These are phyloP conservation scores for Diophrys appendiculata DNA, from an alignment of 73 alveolate genomes.

Conservation along the genomic window DNA sequence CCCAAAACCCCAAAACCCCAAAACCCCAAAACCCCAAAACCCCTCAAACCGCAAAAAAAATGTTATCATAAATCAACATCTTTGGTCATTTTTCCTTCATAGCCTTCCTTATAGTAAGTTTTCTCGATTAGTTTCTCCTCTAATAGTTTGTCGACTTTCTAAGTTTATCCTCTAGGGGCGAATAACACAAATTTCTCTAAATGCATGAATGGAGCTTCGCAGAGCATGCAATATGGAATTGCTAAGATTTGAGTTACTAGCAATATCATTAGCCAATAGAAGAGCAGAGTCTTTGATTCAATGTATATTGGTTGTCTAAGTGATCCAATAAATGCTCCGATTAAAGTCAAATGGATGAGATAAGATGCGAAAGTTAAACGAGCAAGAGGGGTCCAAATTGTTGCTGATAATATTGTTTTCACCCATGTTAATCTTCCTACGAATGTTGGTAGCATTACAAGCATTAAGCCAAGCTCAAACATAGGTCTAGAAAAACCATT, in stretches of 20 bases:
- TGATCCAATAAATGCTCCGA: neutral
- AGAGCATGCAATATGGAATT: constrained; percentile 1
- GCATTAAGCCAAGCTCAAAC: constrained; percentile 31
- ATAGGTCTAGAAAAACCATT: constrained; percentile 26
- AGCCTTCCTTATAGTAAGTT: no score
- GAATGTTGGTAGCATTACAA: constrained; percentile 28
- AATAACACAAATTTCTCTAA: constrained; percentile 3
- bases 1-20: no score
- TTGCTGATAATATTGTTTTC: constrained; percentile 20
- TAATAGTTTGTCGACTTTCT: neutral
- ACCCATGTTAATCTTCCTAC: constrained; percentile 24
- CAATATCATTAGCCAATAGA: neutral
- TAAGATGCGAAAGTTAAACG: constrained; percentile 49
- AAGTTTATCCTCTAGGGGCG: neutral
- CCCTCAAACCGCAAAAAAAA: no score
- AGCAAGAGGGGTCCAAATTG: constrained; percentile 35
- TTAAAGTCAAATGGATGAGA: constrained; percentile 25
- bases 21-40: no score
- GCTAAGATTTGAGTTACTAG: constrained; percentile 8
- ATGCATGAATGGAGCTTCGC: constrained; percentile 28
- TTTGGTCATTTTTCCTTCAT: no score
- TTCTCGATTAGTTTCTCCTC: no score
- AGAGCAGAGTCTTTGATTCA: constrained; percentile 1
- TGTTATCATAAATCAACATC: no score
- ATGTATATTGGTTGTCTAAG: constrained; percentile 5